These are phyloP conservation scores for Sphaerobolus stellatus DNA, from an alignment of 1,284 basidiomycete species.

Conservation along the genomic window DNA sequence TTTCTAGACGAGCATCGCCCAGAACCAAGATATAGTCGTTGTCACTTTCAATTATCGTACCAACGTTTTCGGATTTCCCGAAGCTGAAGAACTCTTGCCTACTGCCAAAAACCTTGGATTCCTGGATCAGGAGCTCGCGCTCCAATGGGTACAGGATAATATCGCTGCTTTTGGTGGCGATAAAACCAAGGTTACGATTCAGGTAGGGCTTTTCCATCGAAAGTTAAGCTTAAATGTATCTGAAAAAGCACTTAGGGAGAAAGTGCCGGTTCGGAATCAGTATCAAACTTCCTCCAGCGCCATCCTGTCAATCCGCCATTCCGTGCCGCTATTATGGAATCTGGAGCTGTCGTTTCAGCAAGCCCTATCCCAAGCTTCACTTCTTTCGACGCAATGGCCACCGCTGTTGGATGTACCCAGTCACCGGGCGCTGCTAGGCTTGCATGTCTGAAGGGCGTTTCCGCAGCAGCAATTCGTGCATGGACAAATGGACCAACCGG, in stretches of 20 bases:
- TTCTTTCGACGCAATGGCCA: constrained; percentile 1
- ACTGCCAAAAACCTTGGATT: constrained; percentile 39
- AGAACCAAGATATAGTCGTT: constrained; percentile 17
- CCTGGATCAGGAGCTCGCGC: constrained; percentile 43
- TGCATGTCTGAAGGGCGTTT: constrained; percentile 9
- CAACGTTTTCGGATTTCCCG: constrained; percentile 19
- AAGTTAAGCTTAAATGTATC: background rate
- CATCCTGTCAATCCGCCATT: constrained; percentile 8
- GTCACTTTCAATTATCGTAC: constrained; percentile 20
- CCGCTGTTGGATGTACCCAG: constrained; percentile 6
- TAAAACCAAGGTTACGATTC: constrained; percentile 23
- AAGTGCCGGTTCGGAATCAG: constrained; percentile 10
- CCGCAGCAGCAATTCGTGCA: constrained; percentile 1
- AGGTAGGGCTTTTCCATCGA: constrained; percentile 16
- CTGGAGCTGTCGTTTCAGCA: constrained; percentile 1
- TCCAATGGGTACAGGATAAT: constrained; percentile 50
- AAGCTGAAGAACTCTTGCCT: constrained; percentile 14
- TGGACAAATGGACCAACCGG: constrained; percentile 9
- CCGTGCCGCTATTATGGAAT: constrained; percentile 13
- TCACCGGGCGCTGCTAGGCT: constrained; percentile 6
- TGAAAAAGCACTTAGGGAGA: constrained; percentile 4
- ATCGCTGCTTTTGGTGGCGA: constrained; percentile 31
- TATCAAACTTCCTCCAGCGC: constrained; percentile 3
- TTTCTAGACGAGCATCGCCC: constrained; percentile 14
- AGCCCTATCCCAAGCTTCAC: constrained; percentile 4